phyloP scores from a whole-genome alignment of 2,329 filamentous ascomycete species.

The Aspergillus uvarum region DNA sequence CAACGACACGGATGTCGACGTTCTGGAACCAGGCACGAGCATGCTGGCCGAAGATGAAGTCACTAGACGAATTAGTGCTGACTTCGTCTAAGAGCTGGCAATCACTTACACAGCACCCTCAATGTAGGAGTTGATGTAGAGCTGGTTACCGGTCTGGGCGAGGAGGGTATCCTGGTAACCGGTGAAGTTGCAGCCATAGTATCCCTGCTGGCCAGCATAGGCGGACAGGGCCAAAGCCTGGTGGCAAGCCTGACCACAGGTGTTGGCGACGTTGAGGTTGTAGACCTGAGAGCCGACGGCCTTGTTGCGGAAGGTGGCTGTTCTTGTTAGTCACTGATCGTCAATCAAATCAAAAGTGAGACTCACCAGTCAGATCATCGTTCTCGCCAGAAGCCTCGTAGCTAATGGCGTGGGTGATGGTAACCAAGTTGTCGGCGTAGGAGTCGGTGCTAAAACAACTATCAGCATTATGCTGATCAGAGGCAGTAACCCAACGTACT shows the following conservation, averaged over 20 bases:
- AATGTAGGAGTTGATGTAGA: slow-evolving; percentile 59
- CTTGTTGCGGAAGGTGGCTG: slow-evolving; percentile 9
- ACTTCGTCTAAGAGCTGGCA: neutral
- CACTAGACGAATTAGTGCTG: slow-evolving; percentile 24
- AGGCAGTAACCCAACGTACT: slow-evolving; percentile 11
- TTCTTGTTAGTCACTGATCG: neutral
- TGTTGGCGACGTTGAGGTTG: slow-evolving; percentile 24
- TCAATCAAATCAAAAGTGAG: no score
- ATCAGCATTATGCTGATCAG: neutral
- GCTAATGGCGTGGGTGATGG: slow-evolving; percentile 41
- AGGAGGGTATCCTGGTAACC: slow-evolving; percentile 60
- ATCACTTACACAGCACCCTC: slow-evolving; percentile 49
- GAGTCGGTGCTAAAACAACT: slow-evolving; percentile 41
- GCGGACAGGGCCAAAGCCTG: slow-evolving; percentile 53
- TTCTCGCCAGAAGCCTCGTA: slow-evolving; percentile 16
- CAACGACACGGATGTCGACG: slow-evolving; percentile 49
- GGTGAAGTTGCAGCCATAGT: slow-evolving; percentile 57
- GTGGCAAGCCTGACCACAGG: slow-evolving; percentile 13
- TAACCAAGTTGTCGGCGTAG: slow-evolving; percentile 60
- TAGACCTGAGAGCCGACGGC: slow-evolving; percentile 14
- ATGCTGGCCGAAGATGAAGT: slow-evolving; percentile 60
- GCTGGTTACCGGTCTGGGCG: slow-evolving; percentile 51
- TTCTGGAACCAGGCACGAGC: slow-evolving; percentile 54
- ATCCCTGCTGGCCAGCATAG: slow-evolving; percentile 53
- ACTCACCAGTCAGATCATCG: slow-evolving; percentile 21